Base-by-base conservation (phyloP, 345 rosid genomes). In the Eucalyptus shirleyi region DNA sequence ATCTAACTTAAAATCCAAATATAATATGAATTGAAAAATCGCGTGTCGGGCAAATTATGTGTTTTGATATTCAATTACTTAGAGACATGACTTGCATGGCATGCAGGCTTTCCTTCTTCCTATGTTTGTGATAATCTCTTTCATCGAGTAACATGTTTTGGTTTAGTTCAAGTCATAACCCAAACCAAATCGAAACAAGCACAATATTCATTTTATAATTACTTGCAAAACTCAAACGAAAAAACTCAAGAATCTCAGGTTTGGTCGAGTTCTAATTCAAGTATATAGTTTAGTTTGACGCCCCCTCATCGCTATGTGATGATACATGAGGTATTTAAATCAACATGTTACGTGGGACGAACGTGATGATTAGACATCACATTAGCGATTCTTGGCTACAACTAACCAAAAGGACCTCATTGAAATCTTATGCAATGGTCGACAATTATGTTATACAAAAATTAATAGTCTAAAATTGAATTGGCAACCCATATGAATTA, bases 261-360 rank as follows among this genome's bases (percentile, higher is more conserved):
- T 9, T 21, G 28, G 28, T 56, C 1, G 2, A 4, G 60, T 56
- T 21, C 5, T 56, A 1, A 23, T 23, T 56, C 3, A 2, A 4
- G 60, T 56, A 23, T 23, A 56, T 56, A 23, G 60, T 56, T 56
- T 2, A 21, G 28, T 56, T 23, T 56, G 26, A 21, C 5, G 0
- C 26, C 28, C 10, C 60, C 12, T 23, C 9, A 34, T 5, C 0
- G 14, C 6, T 18, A 32, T 19, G 24, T 18, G 81, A 3, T 21
- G 81, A 69, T 18, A 2, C 80, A 8, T 19, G 34, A 16, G 21
- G 11, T 8, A 18, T 67, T 19, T 32, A 30, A 14, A 14, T 62
- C 2, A n/a, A 0, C 0, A 1, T 6, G 19, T 30, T 3, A 4
- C 5, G 4, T 69, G 32, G 4, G 24, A 34, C 0, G 23, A 1